These are phyloP conservation scores for Hericium rajendrae DNA, from an alignment of 768 basidiomycete genomes.

Conservation along the genomic window DNA sequence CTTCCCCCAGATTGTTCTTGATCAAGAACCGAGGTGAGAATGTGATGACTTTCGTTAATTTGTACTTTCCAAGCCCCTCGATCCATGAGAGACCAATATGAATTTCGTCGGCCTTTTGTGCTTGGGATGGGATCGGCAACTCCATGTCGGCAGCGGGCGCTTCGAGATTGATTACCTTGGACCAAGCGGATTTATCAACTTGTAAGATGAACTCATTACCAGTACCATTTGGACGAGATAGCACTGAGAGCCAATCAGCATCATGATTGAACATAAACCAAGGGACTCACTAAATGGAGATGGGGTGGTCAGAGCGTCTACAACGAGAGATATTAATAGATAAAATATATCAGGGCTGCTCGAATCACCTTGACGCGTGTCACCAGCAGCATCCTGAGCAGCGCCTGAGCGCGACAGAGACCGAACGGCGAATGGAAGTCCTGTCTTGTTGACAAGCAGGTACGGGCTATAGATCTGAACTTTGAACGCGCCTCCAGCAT, in stretches of 20 bases:
- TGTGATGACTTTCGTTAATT: conserved; percentile 88
- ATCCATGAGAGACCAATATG: conserved; percentile 87
- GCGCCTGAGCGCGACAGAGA: conserved; percentile 54
- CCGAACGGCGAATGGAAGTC: conserved; percentile 67
- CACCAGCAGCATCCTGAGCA: conserved; percentile 79
- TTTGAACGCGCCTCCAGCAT: conserved; percentile 92
- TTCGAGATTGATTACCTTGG: conserved; percentile 83
- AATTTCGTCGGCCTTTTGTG: conserved; percentile 54
- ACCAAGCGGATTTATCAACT: conserved; percentile 81
- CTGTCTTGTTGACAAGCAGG: conserved; percentile 87
- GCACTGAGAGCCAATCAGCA: conserved; percentile 40
- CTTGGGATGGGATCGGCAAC: conserved; percentile 56
- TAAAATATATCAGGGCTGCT: neutral
- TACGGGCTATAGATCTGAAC: conserved; percentile 92
- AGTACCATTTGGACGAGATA: conserved; percentile 73
- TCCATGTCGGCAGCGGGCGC: conserved; percentile 87
- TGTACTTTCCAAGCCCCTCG: conserved; percentile 96
- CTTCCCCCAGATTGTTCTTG: conserved; percentile 63
- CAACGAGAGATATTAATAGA: neutral
- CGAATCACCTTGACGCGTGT: conserved; percentile 47
- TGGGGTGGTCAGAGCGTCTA: conserved; percentile 37
- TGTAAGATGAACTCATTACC: conserved; percentile 80
- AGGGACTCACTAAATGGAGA: conserved; percentile 73
- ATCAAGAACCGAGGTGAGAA: conserved; percentile 85
- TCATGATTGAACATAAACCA: neutral